These are phyloP conservation scores for Gloeophyllum trabeum DNA, from an alignment of 768 basidiomycete genomes.

Conservation along the genomic window DNA sequence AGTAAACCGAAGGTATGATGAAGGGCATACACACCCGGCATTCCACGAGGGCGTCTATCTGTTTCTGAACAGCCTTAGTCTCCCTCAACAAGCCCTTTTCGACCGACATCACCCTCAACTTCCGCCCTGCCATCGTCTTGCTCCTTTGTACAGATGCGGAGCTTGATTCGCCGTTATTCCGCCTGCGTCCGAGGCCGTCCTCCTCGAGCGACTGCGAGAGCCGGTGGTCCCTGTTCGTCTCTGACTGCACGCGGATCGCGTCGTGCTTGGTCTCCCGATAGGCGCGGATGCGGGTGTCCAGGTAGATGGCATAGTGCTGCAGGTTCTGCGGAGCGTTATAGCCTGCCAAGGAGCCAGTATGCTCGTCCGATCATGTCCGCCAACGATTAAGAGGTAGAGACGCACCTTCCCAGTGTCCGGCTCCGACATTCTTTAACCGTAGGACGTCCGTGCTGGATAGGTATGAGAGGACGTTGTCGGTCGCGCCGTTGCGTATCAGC, in stretches of 20 bases:
- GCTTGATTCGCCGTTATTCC: conserved; percentile 18
- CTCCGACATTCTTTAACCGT: conserved; percentile 68
- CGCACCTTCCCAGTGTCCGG: conserved; percentile 82
- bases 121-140: conserved; percentile 73
- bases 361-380: neutral
- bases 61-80: conserved; percentile 80
- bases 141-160: conserved; percentile 28
- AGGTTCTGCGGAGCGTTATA: conserved; percentile 82
- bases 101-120: conserved; percentile 83
- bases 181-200: conserved; percentile 18
- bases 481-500: conserved; percentile 94
- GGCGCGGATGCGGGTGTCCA: conserved; percentile 79
- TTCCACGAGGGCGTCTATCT: conserved; percentile 82
- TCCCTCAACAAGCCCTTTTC: conserved; percentile 93
- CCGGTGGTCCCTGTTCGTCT: conserved; percentile 80
- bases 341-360: conserved; percentile 31
- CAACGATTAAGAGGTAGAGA: neutral
- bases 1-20: too few relatives aligned
- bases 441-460: conserved; percentile 77
- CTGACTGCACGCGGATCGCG: conserved; percentile 86
- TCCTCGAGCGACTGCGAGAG: conserved; percentile 55
- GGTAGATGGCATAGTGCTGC: conserved; percentile 77
- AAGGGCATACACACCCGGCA: conserved; percentile 55
- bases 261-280: conserved; percentile 92
- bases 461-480: conserved; percentile 83